Conservation (phyloP, 805 yeast genomes). For the Myxozyma sirexii region DNA sequence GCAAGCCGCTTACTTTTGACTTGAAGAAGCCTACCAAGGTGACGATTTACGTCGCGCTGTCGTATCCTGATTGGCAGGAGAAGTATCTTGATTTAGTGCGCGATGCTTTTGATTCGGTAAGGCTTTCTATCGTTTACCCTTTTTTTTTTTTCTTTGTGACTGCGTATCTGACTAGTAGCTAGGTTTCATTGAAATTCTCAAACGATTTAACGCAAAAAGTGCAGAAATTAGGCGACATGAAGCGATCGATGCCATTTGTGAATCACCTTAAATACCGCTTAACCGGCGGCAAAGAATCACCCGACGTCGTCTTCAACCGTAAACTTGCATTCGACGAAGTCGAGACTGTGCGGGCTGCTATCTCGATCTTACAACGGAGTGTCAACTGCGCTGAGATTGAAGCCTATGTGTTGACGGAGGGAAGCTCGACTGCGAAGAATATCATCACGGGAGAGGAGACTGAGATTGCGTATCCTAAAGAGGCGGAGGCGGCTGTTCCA, state of each 20-base stretch:
- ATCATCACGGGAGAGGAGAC: constrained; percentile 70
- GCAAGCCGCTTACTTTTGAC: constrained; percentile 77
- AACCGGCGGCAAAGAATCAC: constrained; percentile 56
- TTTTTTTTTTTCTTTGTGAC: too few relatives aligned
- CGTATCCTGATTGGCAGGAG: constrained; percentile 91
- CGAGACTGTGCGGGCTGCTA: constrained; percentile 52
- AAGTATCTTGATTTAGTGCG: constrained; percentile 80
- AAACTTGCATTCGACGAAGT: constrained; percentile 79
- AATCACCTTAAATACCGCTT: constrained; percentile 82
- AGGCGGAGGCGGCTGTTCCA: constrained; percentile 82
- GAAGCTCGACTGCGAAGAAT: constrained; percentile 64
- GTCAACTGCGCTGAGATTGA: constrained; percentile 23
- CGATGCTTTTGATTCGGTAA: constrained; percentile 55
- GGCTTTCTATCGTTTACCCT: too few relatives aligned
- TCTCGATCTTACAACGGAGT: constrained; percentile 31
- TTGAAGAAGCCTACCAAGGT: constrained; percentile 70
- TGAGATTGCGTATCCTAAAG: constrained; percentile 60
- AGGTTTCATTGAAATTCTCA: constrained; percentile 41
- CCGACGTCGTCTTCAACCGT: constrained; percentile 84
- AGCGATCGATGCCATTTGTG: constrained; percentile 97
- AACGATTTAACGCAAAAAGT: constrained; percentile 46
- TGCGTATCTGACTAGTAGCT: too few relatives aligned
- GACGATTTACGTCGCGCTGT: constrained; percentile 69
- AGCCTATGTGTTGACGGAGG: constrained; percentile 65
- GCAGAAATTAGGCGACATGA: constrained; percentile 67